Evolutionary conservation across 805 yeast genomes (phyloP).

Genomic region (Sugiyamaella floridensis): DNA sequence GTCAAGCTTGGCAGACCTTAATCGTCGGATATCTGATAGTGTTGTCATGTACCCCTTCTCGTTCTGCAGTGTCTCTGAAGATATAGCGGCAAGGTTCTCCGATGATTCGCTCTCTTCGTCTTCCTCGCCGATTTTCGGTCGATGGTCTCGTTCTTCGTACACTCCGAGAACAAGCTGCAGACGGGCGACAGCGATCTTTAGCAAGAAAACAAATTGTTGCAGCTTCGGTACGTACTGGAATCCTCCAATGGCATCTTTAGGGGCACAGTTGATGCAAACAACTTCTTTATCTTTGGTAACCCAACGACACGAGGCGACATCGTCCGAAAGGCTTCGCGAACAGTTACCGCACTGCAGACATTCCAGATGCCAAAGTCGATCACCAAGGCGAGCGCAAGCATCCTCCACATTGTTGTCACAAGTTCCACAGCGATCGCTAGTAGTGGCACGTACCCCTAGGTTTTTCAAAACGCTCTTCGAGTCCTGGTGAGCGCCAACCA

Average conservation of each 20-base stretch:
- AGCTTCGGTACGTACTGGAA: slow-evolving; percentile 61
- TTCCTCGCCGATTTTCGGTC: not conserved
- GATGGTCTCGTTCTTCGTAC: slow-evolving; percentile 20
- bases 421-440: slow-evolving; percentile 67
- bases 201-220: slow-evolving; percentile 64
- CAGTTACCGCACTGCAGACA: slow-evolving; percentile 70
- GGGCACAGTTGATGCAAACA: slow-evolving; percentile 56
- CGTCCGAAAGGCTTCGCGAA: slow-evolving; percentile 32
- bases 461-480: slow-evolving; percentile 24
- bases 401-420: slow-evolving; percentile 81
- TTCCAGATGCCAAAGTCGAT: slow-evolving; percentile 70
- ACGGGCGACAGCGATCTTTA: slow-evolving; percentile 78
- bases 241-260: slow-evolving; percentile 22
- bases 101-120: not conserved
- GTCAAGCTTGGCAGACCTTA: slow-evolving; percentile 66
- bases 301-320: slow-evolving; percentile 37
- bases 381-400: slow-evolving; percentile 54
- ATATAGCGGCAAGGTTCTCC: not conserved
- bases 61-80: slow-evolving; percentile 5
- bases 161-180: slow-evolving; percentile 38
- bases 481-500: slow-evolving; percentile 40
- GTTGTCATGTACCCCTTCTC: slow-evolving; percentile 53
- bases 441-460: slow-evolving; percentile 27
- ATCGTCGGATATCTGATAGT: slow-evolving; percentile 65
- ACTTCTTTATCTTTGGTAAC: slow-evolving; percentile 22